These are phyloP conservation scores for Ophiostoma ips DNA, from an alignment of 2,329 filamentous ascomycete genomes.

Conservation along the genomic window DNA sequence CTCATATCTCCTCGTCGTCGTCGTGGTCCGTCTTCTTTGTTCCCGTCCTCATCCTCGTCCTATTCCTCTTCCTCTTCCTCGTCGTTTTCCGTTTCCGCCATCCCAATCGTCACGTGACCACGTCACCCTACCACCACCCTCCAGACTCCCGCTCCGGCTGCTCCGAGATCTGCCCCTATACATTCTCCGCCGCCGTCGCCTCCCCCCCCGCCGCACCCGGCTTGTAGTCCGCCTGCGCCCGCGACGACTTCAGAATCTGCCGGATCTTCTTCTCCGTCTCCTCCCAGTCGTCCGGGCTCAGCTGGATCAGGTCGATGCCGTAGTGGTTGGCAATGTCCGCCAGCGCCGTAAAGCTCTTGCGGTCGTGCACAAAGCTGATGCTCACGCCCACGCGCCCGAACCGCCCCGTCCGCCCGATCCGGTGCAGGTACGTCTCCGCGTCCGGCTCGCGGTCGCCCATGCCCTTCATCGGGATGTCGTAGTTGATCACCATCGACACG, in stretches of 20 bases:
- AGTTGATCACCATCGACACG: constrained; percentile 98
- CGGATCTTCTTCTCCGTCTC: constrained; percentile 72
- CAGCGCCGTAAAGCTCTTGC: constrained; percentile 65
- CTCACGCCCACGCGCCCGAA: constrained; percentile 95
- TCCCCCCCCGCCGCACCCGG: constrained; percentile 8
- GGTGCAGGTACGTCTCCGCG: constrained; percentile 90
- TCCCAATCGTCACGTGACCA: no score
- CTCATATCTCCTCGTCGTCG: not conserved
- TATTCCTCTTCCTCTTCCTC: no score
- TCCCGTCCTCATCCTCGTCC: not conserved
- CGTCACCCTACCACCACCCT: not conserved
- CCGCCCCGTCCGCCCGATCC: constrained; percentile 90
- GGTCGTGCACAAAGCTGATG: constrained; percentile 86
- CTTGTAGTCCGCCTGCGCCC: constrained; percentile 35
- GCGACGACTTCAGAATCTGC: constrained; percentile 60
- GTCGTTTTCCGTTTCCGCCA: no score
- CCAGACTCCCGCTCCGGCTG: not conserved
- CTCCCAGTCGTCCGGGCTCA: constrained; percentile 85
- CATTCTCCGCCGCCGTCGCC: not conserved
- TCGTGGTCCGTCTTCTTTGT: no score
- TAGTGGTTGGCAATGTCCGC: constrained; percentile 70
- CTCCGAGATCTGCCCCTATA: not conserved
- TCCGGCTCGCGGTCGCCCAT: constrained; percentile 70
- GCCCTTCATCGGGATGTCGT: constrained; percentile 69
- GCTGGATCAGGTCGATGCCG: constrained; percentile 62